phyloP scores from a whole-genome alignment of 176 grass and related monocot genomes.

The Ananas comosus region DNA sequence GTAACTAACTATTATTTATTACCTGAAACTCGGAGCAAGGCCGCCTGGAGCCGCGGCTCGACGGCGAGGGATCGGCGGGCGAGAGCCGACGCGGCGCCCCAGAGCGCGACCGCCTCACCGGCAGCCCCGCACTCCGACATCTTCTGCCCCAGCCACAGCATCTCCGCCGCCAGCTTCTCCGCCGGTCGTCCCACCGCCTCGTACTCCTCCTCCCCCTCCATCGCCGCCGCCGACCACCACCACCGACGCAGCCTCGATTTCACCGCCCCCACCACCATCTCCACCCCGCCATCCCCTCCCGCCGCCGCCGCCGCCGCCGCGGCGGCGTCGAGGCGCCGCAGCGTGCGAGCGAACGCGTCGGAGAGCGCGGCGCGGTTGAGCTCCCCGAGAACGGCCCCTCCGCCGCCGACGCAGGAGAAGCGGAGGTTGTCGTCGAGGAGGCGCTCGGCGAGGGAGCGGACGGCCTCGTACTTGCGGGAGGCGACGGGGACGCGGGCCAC shows the following conservation, averaged over 20 bases:
- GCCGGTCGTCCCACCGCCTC: conserved; percentile 28
- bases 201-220: conserved; percentile 21
- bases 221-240: conserved; percentile 17
- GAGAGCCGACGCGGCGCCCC: conserved; percentile 39
- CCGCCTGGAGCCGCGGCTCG: conserved; percentile 62
- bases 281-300: conserved; percentile 15
- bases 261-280: conserved; percentile 37
- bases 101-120: conserved; percentile 37
- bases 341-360: conserved; percentile 38
- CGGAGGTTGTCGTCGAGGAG: conserved; percentile 56
- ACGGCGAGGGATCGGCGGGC: conserved; percentile 37
- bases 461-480: conserved; percentile 74
- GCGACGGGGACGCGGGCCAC: conserved; percentile 53
- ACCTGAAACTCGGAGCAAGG: conserved; percentile 57
- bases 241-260: conserved; percentile 34
- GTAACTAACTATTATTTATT: neutral
- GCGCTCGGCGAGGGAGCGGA: conserved; percentile 63
- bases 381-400: neutral
- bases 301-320: conserved; percentile 11
- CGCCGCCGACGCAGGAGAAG: neutral
- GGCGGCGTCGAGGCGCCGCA: conserved; percentile 45
- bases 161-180: conserved; percentile 72
- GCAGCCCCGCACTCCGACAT: conserved; percentile 51
- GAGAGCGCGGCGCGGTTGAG: conserved; percentile 42
- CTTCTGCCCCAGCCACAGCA: conserved; percentile 73